These are phyloP conservation scores for Vigna radiata DNA, from an alignment of 306 rosid genomes.

Conservation along the genomic window DNA sequence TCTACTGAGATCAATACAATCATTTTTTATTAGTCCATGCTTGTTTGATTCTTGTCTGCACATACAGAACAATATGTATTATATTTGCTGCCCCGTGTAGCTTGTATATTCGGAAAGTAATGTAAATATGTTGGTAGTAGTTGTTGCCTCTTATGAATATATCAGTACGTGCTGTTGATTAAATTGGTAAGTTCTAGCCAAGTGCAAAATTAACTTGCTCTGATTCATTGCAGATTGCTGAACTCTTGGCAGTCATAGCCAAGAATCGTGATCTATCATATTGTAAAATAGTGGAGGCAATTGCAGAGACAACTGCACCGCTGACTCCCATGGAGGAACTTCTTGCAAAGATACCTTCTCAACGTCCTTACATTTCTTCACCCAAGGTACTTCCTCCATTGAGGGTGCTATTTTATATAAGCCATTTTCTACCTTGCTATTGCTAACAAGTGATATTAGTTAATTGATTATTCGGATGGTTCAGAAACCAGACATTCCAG, in stretches of 20 bases:
- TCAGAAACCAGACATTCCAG: constrained; percentile 59
- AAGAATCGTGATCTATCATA: constrained; percentile 73
- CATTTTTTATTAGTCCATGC: constrained; percentile 1
- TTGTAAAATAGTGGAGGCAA: constrained; percentile 88
- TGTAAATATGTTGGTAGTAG: not conserved
- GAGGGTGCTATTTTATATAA: constrained; percentile 17
- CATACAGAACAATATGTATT: not conserved
- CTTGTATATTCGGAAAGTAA: not conserved
- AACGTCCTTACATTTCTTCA: constrained; percentile 55
- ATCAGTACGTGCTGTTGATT: not conserved
- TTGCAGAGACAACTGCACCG: constrained; percentile 93
- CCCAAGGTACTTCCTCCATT: constrained; percentile 59
- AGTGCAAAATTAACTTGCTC: constrained; percentile 32
- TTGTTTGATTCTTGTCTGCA: constrained; percentile 20
- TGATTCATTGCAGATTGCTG: constrained; percentile 76
- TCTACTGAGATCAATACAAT: not conserved
- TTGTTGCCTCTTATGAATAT: not conserved
- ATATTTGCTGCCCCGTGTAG: not conserved
- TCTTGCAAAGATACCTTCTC: constrained; percentile 83
- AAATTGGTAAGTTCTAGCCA: constrained; percentile 19
- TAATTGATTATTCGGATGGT: constrained; percentile 43
- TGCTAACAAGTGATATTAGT: constrained; percentile 31
- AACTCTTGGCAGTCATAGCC: constrained; percentile 84
- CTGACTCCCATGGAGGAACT: constrained; percentile 81
- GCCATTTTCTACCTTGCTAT: constrained; percentile 8